Percentiles rank a stretch among this genome's conserved stretches.
phyloP scores from a whole-genome alignment of 2,329 filamentous ascomycete genomes.

The Tothia fuscella region DNA sequence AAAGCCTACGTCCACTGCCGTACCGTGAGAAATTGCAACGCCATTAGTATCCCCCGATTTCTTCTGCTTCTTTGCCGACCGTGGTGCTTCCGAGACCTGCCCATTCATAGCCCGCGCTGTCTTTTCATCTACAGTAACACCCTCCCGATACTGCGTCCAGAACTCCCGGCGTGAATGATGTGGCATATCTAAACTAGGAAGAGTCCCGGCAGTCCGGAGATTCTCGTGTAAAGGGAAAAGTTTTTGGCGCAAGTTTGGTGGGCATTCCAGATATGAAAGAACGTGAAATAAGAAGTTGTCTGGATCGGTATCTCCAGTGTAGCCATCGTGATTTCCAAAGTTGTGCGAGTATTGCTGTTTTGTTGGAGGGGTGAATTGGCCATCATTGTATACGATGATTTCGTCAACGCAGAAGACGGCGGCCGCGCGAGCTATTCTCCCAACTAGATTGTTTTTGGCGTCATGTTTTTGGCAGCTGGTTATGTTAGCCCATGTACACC shows the following conservation, averaged over 20 bases:
- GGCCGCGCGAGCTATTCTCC: constrained; percentile 66
- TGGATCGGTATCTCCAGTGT: constrained; percentile 61
- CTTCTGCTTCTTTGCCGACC: constrained; percentile 13
- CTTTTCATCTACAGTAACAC: constrained; percentile 43
- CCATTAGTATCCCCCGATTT: too few relatives aligned
- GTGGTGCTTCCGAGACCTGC: not conserved
- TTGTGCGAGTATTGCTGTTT: constrained; percentile 11
- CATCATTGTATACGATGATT: constrained; percentile 70
- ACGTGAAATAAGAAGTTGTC: constrained; percentile 71
- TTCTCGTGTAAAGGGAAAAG: constrained; percentile 74
- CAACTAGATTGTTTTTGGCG: constrained; percentile 60
- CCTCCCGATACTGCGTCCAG: constrained; percentile 70
- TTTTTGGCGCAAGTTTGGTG: constrained; percentile 64
- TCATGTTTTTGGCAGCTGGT: constrained; percentile 58
- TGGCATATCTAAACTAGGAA: constrained; percentile 73
- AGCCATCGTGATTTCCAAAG: constrained; percentile 30
- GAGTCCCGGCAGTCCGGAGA: constrained; percentile 56
- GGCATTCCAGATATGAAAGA: constrained; percentile 71
- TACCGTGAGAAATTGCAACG: too few relatives aligned
- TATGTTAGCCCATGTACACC: too few relatives aligned
- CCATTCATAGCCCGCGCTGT: constrained; percentile 4
- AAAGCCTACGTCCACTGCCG: constrained; percentile 38
- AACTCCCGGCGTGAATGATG: constrained; percentile 68
- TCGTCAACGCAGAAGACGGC: constrained; percentile 80
- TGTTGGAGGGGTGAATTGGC: constrained; percentile 16